phyloP scores from a whole-genome alignment of 306 rosid species.

The Casuarina glauca region DNA sequence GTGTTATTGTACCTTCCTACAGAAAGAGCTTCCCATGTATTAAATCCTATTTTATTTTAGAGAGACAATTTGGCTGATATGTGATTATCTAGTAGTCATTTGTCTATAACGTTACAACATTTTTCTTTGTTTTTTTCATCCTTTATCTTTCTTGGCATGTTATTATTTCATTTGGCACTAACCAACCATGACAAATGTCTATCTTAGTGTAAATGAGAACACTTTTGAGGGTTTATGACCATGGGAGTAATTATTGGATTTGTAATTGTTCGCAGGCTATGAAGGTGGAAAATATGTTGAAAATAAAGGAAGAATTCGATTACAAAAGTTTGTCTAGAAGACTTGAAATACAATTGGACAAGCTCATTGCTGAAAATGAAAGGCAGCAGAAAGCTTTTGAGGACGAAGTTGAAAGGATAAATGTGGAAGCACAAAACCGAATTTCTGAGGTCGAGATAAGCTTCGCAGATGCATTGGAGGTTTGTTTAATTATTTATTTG shows the following conservation, averaged over 20 bases:
- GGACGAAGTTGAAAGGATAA: constrained; percentile 75
- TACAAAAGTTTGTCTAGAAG: constrained; percentile 88
- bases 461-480: constrained; percentile 94
- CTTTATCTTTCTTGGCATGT: background rate
- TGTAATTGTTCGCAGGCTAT: constrained; percentile 60
- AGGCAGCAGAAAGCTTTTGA: constrained; percentile 86
- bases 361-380: constrained; percentile 89
- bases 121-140: background rate
- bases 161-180: background rate
- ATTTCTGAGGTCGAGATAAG: constrained; percentile 79
- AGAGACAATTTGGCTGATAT: background rate
- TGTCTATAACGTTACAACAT: background rate
- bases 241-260: constrained; percentile 19
- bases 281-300: constrained; percentile 98
- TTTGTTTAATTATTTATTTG: constrained; percentile 37
- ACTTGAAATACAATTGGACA: constrained; percentile 89
- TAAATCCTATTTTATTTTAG: background rate
- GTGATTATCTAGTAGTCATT: background rate
- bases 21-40: background rate
- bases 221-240: constrained; percentile 4
- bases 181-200: background rate
- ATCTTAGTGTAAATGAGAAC: background rate
- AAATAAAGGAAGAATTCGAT: constrained; percentile 97
- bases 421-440: constrained; percentile 70
- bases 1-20: background rate